Base-by-base conservation (phyloP, 2,329 filamentous ascomycete species). In the Xylariaceae sp. region DNA sequence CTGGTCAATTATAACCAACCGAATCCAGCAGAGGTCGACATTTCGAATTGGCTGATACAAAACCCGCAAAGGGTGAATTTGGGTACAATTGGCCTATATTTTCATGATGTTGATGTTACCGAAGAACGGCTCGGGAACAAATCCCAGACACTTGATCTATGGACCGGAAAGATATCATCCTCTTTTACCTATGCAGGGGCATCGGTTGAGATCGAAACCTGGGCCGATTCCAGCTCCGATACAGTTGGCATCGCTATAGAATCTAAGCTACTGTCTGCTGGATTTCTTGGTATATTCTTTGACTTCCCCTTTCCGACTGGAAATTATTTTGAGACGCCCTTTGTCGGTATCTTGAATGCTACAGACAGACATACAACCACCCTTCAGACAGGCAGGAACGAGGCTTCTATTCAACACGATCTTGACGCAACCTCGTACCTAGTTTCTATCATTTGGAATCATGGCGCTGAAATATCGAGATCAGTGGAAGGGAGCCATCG, bases 241-340 rank as follows among this genome's bases (percentile, higher is more conserved):
- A 77, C 77, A 16, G 60, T 82, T 16, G 77, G 74, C 1, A 69
- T 82, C 20, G 64, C 71, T 7, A 66, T 82, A 10, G 66, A 72
- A 12, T 82, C 79, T 0, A 63, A 70, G 0, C 66, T 81, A 2
- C 59, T 83, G 7, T 65, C 61, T 3, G 58, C 60, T 1, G 74
- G 72, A 0, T 60, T 64, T 3, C 63, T 83, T 7, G 75, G 77
- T 0, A 64, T 83, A 5, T 81, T 81, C 60, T 75, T 83, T 52
- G 80, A 83, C 51, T 83, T 81, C 52, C 80, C 81, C 2, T 77
- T 79, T 50, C 72, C 79, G 19, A 77, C 74, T 16, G 66, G 67
- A 21, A 78, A 80, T 60, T 82, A 83, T 60, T 83, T 83, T 53
- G 79, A 83, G 40, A 79, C 79, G 1, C 80, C 81, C 1, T 83